These are phyloP conservation scores for Multifurca ochricompacta DNA, from an alignment of 768 basidiomycete genomes.

Conservation along the genomic window DNA sequence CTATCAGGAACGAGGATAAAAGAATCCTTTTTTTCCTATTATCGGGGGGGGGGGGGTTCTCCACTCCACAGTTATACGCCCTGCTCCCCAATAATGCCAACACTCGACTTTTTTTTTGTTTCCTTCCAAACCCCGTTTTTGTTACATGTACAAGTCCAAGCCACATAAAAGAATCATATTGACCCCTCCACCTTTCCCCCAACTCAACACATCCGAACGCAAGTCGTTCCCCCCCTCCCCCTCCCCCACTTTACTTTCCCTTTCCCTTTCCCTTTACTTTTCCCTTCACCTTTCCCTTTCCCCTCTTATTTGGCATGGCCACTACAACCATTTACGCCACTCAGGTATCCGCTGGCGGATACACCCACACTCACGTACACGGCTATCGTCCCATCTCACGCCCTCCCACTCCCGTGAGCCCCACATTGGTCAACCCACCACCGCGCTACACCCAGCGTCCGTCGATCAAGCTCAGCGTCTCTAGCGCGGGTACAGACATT, in stretches of 20 bases:
- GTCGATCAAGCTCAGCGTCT: constrained; percentile 10
- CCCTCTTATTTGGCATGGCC: neutral
- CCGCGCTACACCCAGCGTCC: neutral
- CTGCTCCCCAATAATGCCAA: too few relatives aligned
- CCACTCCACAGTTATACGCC: too few relatives aligned
- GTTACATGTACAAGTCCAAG: too few relatives aligned
- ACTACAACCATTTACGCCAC: neutral
- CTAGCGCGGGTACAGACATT: neutral
- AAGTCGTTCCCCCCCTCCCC: neutral
- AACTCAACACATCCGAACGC: neutral
- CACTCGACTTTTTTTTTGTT: too few relatives aligned
- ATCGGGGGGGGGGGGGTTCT: too few relatives aligned
- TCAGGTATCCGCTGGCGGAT: constrained; percentile 14
- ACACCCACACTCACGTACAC: neutral
- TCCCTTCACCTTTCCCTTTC: neutral
- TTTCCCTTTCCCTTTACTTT: too few relatives aligned
- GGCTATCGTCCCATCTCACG: neutral
- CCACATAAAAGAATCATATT: neutral
- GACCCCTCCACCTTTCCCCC: neutral
- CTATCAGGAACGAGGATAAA: too few relatives aligned
- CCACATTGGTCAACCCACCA: neutral
- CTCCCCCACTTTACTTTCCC: too few relatives aligned
- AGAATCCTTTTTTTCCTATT: too few relatives aligned
- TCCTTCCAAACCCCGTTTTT: too few relatives aligned
- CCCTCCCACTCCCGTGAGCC: neutral